Base-by-base conservation (phyloP, 768 basidiomycete genomes). In the Lentinula sp. region DNA sequence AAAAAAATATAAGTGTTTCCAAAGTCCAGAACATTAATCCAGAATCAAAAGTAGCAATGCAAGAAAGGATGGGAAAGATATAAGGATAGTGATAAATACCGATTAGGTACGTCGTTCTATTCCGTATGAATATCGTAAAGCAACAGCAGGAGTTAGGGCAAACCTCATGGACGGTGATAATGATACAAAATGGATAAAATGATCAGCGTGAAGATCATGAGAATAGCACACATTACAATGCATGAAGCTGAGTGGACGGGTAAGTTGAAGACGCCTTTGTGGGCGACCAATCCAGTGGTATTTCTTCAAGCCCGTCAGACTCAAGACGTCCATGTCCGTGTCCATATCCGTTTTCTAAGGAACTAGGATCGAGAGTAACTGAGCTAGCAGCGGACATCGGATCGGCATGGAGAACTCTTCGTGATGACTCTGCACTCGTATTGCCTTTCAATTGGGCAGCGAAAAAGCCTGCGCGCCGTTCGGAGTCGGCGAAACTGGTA, bases 261-360 rank as follows among this genome's bases (percentile, higher is more conserved):
- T 15, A 36, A 4, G 51, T 33, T 37, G 51, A 33, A 33, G 53
- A 49, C 10, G 48, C 23, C 20, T 49, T 36, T 16, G 33, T 33
- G 15, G 55, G 55, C 28, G 41, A 42, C 55, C 55, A 43, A 56
- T 43, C 55, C 41, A 56, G 55, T 42, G 55, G 39, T 56, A 56
- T 56, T 16, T 56, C 41, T 56, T 45, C 55, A 56, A 56, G 55
- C 13, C 36, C 35, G 5, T 39, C 53, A 43, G 55, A 9, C 16
- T 39, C 53, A n/a, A 35, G 23, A 4, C n/a, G 51, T 18, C 51
- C 35, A 23, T 33, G 53, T 54, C 53, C 53, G 13, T 10, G 6
- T 42, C 55, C 41, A 23, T 28, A n/a, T 8, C 54, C 39, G 18
- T 12, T 41, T 43, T 56, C 55, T 20, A 56, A 15, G 5, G 37